These are phyloP conservation scores for Solanum piurae DNA, from an alignment of 257 asterid species.

Conservation along the genomic window DNA sequence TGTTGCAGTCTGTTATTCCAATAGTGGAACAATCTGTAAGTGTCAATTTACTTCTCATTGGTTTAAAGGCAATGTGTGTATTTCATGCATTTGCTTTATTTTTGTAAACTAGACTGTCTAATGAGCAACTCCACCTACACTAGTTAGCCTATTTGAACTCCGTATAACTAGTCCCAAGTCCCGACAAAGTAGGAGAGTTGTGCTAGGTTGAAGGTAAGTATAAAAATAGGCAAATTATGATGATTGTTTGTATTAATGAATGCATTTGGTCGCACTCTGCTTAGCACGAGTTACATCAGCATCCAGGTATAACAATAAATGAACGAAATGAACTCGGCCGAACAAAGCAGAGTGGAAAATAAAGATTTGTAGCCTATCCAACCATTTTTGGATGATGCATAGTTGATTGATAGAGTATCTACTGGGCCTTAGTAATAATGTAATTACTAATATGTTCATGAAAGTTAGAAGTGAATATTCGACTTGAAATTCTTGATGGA, in stretches of 20 bases:
- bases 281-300: neutral
- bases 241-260: neutral
- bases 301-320: neutral
- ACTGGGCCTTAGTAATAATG: neutral
- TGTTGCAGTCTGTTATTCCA: slow-evolving; percentile 75
- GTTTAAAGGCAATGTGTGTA: neutral
- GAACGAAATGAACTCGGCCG: neutral
- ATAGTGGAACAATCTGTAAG: slow-evolving; percentile 82
- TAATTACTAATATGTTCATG: neutral
- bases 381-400: neutral
- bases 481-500: neutral
- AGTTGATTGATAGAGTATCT: neutral
- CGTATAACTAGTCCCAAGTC: neutral
- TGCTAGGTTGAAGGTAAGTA: neutral
- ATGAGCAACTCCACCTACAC: neutral
- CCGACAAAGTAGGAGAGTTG: neutral
- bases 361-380: neutral
- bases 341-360: neutral
- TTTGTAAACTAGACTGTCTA: neutral
- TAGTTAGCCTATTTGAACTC: neutral
- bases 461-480: neutral
- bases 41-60: neutral
- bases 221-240: neutral
- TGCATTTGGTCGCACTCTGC: neutral
- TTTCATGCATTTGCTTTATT: neutral